phyloP scores from a whole-genome alignment of 495 filamentous ascomycete genomes.

The Delitschia confertaspora region DNA sequence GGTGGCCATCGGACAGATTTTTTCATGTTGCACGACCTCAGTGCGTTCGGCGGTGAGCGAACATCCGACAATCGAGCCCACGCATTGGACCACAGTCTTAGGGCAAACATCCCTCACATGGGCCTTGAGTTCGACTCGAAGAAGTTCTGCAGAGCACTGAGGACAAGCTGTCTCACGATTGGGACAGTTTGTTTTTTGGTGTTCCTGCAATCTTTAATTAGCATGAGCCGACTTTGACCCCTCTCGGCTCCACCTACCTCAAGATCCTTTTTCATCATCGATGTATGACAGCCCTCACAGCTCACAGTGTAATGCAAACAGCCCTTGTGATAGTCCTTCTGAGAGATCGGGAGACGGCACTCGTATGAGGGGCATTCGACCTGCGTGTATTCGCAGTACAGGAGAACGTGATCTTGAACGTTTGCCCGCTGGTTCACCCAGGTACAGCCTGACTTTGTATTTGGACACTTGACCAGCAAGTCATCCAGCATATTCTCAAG shows the following conservation, averaged over 20 bases:
- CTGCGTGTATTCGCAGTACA: conserved; percentile 60
- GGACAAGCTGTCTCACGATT: conserved; percentile 43
- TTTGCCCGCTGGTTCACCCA: conserved; percentile 55
- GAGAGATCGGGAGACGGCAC: conserved; percentile 37
- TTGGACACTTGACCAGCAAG: conserved; percentile 64
- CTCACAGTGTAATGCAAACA: conserved; percentile 50
- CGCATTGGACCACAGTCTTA: conserved; percentile 45
- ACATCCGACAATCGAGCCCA: conserved; percentile 51
- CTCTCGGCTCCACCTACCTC: conserved; percentile 37
- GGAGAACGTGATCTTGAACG: conserved; percentile 63
- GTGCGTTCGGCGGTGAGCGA: conserved; percentile 41
- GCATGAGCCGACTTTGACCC: background rate
- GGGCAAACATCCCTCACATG: conserved; percentile 46
- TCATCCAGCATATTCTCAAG: conserved; percentile 63
- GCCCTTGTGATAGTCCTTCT: conserved; percentile 46
- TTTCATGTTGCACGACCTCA: conserved; percentile 45
- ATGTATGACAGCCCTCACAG: conserved; percentile 47
- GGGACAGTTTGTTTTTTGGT: conserved; percentile 44
- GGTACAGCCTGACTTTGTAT: conserved; percentile 52
- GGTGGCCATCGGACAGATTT: conserved; percentile 48
- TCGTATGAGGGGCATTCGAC: conserved; percentile 50
- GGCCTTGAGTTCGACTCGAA: conserved; percentile 40
- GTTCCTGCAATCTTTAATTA: conserved; percentile 34
- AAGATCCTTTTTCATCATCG: conserved; percentile 51
- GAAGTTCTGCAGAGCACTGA: conserved; percentile 44